Evolutionary conservation across 805 yeast genomes (phyloP).

Genomic region (Lipomyces orientalis): DNA sequence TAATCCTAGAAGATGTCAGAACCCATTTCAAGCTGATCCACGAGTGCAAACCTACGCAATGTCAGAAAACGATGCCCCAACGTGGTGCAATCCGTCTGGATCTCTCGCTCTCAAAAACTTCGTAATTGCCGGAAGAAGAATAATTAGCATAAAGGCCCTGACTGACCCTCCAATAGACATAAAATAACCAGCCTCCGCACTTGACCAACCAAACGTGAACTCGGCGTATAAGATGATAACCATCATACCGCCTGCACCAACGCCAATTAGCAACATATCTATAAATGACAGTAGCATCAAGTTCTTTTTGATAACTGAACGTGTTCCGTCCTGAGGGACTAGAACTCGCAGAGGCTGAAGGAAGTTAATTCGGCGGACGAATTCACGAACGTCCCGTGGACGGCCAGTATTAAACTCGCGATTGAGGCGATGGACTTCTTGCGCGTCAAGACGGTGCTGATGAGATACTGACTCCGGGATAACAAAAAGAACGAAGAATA

Average conservation of each 20-base stretch:
- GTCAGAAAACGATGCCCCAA: constrained; percentile 31
- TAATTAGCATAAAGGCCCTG: constrained; percentile 40
- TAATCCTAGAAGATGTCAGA: constrained; percentile 12
- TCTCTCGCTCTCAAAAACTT: constrained; percentile 24
- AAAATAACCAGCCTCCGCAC: constrained; percentile 44
- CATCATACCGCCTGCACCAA: constrained; percentile 34
- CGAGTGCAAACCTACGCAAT: background rate
- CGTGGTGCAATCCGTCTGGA: constrained; percentile 9
- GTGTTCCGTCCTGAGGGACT: constrained; percentile 23
- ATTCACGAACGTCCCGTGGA: constrained; percentile 10
- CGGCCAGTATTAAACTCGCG: constrained; percentile 14
- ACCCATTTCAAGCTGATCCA: background rate
- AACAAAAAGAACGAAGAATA: constrained; percentile 18
- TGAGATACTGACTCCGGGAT: constrained; percentile 36
- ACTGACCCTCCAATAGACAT: constrained; percentile 41
- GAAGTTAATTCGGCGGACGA: constrained; percentile 21
- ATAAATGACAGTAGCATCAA: constrained; percentile 24
- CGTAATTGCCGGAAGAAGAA: constrained; percentile 38
- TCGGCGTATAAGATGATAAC: constrained; percentile 41
- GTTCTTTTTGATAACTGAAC: constrained; percentile 21
- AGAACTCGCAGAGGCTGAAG: constrained; percentile 40
- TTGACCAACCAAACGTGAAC: constrained; percentile 43
- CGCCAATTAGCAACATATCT: constrained; percentile 34
- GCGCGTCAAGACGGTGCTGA: constrained; percentile 28
- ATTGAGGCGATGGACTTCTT: constrained; percentile 23